Base-by-base conservation (phyloP, 371 early-diverging fungal genomes). In the Dipsacomyces acuminosporus region DNA sequence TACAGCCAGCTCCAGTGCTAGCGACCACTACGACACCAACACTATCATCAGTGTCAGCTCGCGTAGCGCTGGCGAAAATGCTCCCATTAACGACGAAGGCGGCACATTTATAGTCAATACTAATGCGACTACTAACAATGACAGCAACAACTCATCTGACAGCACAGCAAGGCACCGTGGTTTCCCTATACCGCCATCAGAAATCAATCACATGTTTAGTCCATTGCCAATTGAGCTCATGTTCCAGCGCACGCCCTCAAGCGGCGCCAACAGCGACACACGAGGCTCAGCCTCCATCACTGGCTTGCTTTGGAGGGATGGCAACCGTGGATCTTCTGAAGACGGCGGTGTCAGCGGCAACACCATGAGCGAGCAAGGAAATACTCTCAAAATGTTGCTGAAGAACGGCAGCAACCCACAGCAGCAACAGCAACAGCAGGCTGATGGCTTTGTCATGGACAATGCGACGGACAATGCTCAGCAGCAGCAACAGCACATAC, bases 161-260 rank as follows among this genome's bases (percentile, higher is more conserved):
- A 51, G 51, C 51, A 56, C 13, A 46, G 30, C 30, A 30, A 30
- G 30, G 30, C 5, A 30, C 11, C 30, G 30, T 11, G 30, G 30
- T 5, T 30, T 43, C n/a, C 66, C 61, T 5, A 56, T 65, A 20
- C 56, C 69, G 5, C 51, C 54, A 7, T 30, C 54, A 2, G 59
- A 63, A n/a, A 53, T 67, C 17, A 64, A 64, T 44, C 63, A 63
- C 59, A 67, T 67, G 69, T 67, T 67, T 19, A 67, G 54, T 15
- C 69, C 64, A 8, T 43, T 67, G 19, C 22, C 54, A 3, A 48
- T 67, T 17, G 65, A 64, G 46, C 64, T 52, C 26, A 63, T 67
- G 59, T 67, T 67, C 44, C 51, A 58, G 22, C 53, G 44, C 26
- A 48, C 38, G 34, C 45, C 50, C 11, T 34, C 49, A 8, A 23